Evolutionary conservation across 2,329 filamentous ascomycete species (phyloP), one percentile per base, ranked within the genome.

Genomic region (Ceratocystis lukuohia): DNA sequence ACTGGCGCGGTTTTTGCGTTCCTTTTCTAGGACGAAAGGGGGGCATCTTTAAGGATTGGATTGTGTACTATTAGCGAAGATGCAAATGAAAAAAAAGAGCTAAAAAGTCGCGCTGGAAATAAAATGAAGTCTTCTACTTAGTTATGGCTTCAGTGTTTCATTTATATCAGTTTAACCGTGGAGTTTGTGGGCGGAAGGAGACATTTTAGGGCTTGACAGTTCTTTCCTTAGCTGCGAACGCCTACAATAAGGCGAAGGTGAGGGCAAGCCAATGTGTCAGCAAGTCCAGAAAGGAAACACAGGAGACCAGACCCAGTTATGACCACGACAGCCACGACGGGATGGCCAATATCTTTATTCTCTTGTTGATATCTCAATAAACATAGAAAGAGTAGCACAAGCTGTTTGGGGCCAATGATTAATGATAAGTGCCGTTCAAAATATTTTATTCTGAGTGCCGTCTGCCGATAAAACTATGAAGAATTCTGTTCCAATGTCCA

Each of bases 401-500:
- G 20, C 22, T 4, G 15, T 7, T 30, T n/a, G n/a, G 17, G 28
- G 30, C 25, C 25, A 4, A 15, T 25, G 48, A 28, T 6, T 37
- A 15, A 30, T 59, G 25, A n/a, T 20, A 15, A 59, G 22, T 20
- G 22, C 15, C 4, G 10, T 53, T 8, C 17, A 20, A 37, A 20
- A 33, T 37, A 30, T 59, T 33, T 59, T 20, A 37, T 37, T 59
- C 33, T 17, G 28, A n/a, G 56, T 44, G 25, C 10, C 46, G 25
- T 12, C 28, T 22, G 46, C 25, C 15, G 48, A 41, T n/a, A 56
- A 45, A 57, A 25, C 10, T 59, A 48, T 57, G 57, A 66, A n/a
- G 64, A 66, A 25, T 64, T 62, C 30, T 66, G 65, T 62, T 59
- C 73, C 72, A 81, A 80, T 44, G 85, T 82, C 90, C 89, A 95